A percentile compares a stretch with the other conserved stretches of the same genome.
phyloP scores from a whole-genome alignment of 805 yeast species.

The Sugiyamaella lignohabitans region DNA sequence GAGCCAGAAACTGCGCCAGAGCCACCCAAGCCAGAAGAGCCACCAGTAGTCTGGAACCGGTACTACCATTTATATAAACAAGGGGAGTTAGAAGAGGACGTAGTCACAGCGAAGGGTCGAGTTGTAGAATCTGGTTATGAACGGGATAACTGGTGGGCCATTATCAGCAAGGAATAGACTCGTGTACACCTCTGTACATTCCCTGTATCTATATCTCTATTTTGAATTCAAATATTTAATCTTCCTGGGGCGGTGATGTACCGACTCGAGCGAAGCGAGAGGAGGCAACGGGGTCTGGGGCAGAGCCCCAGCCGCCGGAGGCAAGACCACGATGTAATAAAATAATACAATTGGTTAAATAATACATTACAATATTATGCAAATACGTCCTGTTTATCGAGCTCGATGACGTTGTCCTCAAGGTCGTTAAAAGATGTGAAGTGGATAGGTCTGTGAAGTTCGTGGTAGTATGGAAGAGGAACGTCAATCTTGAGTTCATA shows the following conservation, averaged over 20 bases:
- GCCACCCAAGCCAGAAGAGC: conserved; percentile 27
- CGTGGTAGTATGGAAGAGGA: conserved; percentile 80
- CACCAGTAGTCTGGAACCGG: conserved; percentile 55
- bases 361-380: conserved; percentile 28
- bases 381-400: conserved; percentile 61
- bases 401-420: conserved; percentile 38
- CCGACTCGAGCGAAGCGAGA: no score
- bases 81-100: conserved; percentile 77
- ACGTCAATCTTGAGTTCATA: conserved; percentile 65
- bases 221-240: no score
- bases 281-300: no score
- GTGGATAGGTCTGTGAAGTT: conserved; percentile 81
- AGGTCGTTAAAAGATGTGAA: conserved; percentile 67
- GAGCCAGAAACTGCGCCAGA: conserved; percentile 3
- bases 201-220: no score
- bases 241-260: no score
- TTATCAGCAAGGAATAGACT: conserved; percentile 30
- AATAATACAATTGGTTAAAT: not conserved
- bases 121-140: conserved; percentile 78
- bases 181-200: no score
- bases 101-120: conserved; percentile 59
- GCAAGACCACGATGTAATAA: no score
- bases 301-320: no score
- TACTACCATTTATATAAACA: conserved; percentile 80
- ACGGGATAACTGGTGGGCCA: conserved; percentile 89